Conservation (phyloP, 1,284 basidiomycete species). For the Pyrrhoderma lamaoense region DNA sequence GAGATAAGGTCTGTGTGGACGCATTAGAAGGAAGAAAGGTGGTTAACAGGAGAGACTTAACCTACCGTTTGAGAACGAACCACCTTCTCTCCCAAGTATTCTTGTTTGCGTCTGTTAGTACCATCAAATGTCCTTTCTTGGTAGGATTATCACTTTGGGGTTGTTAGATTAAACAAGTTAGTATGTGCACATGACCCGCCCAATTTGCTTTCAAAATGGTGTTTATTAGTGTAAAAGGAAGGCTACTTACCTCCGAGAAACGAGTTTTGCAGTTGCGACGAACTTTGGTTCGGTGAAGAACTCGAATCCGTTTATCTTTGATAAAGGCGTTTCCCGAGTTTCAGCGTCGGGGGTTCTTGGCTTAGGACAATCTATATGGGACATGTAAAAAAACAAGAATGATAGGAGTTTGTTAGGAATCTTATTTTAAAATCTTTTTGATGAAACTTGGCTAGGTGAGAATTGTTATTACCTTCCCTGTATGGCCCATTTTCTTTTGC, state of each 20-base stretch:
- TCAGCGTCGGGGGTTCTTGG: slow-evolving; percentile 54
- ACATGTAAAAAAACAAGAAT: neutral
- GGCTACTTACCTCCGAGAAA: slow-evolving; percentile 56
- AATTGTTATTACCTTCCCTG: slow-evolving; percentile 52
- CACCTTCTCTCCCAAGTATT: slow-evolving; percentile 79
- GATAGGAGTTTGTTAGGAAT: neutral
- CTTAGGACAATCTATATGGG: slow-evolving; percentile 61
- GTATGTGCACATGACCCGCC: no score
- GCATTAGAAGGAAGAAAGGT: slow-evolving; percentile 3
- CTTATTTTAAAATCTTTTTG: no score
- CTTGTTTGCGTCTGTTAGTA: slow-evolving; percentile 73
- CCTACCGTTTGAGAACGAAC: slow-evolving; percentile 84
- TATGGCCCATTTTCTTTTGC: slow-evolving; percentile 76
- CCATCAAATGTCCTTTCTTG: slow-evolving; percentile 76
- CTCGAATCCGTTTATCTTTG: slow-evolving; percentile 36
- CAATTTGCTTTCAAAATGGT: no score
- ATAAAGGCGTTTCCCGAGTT: slow-evolving; percentile 35
- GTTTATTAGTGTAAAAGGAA: slow-evolving; percentile 2
- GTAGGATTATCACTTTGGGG: slow-evolving; percentile 64
- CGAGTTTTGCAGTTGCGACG: slow-evolving; percentile 61
- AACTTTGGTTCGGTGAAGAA: slow-evolving; percentile 51
- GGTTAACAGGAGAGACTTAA: slow-evolving; percentile 2
- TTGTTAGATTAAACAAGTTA: slow-evolving; percentile 4
- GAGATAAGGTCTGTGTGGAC: slow-evolving; percentile 70
- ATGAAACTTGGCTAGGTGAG: no score